Evolutionary conservation across 179 eudicot species (phyloP), one percentile per base, ranked within the genome.

Genomic region (Actinidia arguta): DNA sequence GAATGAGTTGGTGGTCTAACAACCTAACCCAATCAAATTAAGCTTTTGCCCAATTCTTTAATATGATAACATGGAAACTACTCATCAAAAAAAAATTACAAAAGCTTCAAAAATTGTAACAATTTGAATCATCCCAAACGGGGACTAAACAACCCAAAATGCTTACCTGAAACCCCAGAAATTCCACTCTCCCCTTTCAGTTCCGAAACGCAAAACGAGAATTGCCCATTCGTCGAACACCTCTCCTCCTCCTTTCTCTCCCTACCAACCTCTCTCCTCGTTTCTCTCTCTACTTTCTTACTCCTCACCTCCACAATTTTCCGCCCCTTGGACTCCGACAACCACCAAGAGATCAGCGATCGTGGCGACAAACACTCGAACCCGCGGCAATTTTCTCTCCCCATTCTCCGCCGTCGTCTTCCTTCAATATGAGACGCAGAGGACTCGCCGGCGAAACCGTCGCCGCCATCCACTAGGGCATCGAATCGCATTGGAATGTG

Each of bases 361-460:
- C 86, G 82, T 46, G 89, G 89, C 0, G 89, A 85, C 73, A 87
- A 75, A 8, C 73, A 78, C 6, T 12, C 22, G 84, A 84, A 80
- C 84, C 80, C 54, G 71, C 78, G 11, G 68, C 55, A 3, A 42
- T 66, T 18, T 64, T 58, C 61, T 6, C 81, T 62, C 80, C 50
- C 52, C 16, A 22, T 54, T 16, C 50, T 27, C 24, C 59, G 54
- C 22, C 59, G 44, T 50, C 62, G 36, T 81, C 84, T 76, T 22
- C 68, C 14, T n/a, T n/a, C n/a, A n/a, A n/a, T n/a, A n/a, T n/a
- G n/a, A n/a, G n/a, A n/a, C n/a, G n/a, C n/a, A n/a, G n/a, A n/a
- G n/a, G n/a, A n/a, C 6, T 7, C 69, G 54, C 59, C 59, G 55
- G 52, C 44, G 16, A 4, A 8, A 3, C 51, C 27, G 8, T 7